Evolutionary conservation across 805 yeast species (phyloP).

Genomic region (Wickerhamiella vanderwaltii): DNA sequence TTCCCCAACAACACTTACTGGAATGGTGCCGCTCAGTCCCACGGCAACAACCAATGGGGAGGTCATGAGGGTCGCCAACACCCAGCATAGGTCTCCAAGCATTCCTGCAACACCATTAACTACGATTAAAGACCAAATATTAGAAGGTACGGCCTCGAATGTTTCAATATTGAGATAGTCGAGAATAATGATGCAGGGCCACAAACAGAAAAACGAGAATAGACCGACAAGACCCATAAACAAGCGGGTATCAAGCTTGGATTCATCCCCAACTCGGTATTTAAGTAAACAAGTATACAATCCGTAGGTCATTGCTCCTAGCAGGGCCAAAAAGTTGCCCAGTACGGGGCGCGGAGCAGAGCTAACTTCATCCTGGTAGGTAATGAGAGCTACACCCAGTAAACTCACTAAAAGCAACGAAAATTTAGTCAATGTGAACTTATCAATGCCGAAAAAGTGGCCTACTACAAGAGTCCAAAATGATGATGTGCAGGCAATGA

Average conservation of each 20-base stretch:
- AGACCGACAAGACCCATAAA: constrained; percentile 94
- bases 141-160: constrained; percentile 54
- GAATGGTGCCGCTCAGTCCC: constrained; percentile 86
- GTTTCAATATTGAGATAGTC: constrained; percentile 53
- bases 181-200: constrained; percentile 70
- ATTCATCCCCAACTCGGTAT: constrained; percentile 57
- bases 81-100: constrained; percentile 90
- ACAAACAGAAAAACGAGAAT: constrained; percentile 55
- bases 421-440: constrained; percentile 50
- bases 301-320: constrained; percentile 86
- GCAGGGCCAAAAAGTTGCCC: constrained; percentile 71
- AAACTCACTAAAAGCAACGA: constrained; percentile 61
- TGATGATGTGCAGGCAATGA: constrained; percentile 80
- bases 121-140: constrained; percentile 42
- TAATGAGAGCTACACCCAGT: constrained; percentile 67
- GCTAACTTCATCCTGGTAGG: constrained; percentile 34
- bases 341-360: constrained; percentile 28
- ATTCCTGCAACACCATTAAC: constrained; percentile 69
- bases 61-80: constrained; percentile 83
- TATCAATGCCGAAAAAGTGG: constrained; percentile 56
- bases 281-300: constrained; percentile 78
- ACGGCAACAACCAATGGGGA: constrained; percentile 93
- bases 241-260: constrained; percentile 66
- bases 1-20: constrained; percentile 89
- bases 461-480: constrained; percentile 86